Base-by-base conservation (phyloP, 2,329 filamentous ascomycete species). In the Cryphonectria japonica region DNA sequence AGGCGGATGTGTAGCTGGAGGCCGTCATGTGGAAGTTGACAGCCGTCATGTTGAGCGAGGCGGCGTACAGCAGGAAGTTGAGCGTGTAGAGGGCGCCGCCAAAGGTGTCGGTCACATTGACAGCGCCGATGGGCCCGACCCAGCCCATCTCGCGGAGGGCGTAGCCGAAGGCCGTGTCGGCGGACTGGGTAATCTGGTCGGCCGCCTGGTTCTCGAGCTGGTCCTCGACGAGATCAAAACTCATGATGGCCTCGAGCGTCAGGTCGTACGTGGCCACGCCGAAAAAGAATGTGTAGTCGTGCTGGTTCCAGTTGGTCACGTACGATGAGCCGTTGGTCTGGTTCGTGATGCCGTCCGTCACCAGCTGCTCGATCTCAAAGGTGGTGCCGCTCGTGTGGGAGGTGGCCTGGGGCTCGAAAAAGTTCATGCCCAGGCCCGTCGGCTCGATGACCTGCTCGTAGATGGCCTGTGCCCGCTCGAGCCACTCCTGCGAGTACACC, bases 1-100 rank as follows among this genome's bases (percentile, higher is more conserved):
- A 87, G 2, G 85, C 83, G 69, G 81, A 81, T 8, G 84, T 83
- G 74, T 83, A 83, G 72, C 84, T 85, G 76, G 85, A 85, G 76
- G 85, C 84, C 13, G 85, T 86, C 84, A 86, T 86, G 79, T 87
- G 85, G 80, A 86, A 83, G 72, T 85, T 80, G 2, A 86, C 83
- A 11, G 82, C 82, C 0, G 80, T 78, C 67, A 86, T 81, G 72
- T 83, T 84, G 57, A 85, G 79, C 7, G 81, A 81, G 9, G 85
- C 83, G 4, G 82, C 78, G 76, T 86, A 86, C 19, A 85, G 78
- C 73, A 85, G 82, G 77, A 86, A 86, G 77, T 87, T 86, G 66
- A 86, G 79, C 13, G 83, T 83, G 84, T 85, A 87, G 22, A 87
- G 78, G 22, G 84, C 79, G n/a, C 84, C 82, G 52, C 82, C 84